Conservation (phyloP, 805 yeast genomes). For the Lachancea kluyveri region DNA sequence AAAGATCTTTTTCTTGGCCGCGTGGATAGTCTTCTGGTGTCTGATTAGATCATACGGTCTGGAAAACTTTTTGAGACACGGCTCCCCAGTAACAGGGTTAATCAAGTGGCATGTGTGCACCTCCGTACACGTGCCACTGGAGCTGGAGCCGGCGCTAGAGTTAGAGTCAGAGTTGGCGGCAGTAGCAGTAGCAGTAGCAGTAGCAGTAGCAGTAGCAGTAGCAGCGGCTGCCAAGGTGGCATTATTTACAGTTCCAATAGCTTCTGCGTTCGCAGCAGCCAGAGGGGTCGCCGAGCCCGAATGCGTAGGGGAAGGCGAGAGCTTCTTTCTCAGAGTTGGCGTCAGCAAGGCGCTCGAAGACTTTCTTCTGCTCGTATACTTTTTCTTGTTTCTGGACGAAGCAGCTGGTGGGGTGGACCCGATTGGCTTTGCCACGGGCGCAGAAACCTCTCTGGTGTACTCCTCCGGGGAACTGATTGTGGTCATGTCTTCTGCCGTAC, state of each 20-base stretch:
- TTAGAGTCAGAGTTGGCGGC: background rate
- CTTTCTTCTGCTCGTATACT: conserved; percentile 5
- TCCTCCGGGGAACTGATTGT: too few species aligned
- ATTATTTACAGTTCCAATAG: too few species aligned
- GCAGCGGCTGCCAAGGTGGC: conserved; percentile 2
- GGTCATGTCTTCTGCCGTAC: too few species aligned
- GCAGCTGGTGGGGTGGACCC: conserved; percentile 1
- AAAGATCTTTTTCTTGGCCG: conserved; percentile 76
- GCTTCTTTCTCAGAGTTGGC: too few species aligned
- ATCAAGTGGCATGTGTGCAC: conserved; percentile 19
- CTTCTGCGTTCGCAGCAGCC: too few species aligned
- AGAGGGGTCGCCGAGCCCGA: too few species aligned
- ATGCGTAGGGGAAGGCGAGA: too few species aligned
- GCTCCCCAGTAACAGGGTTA: conserved; percentile 24
- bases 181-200: background rate
- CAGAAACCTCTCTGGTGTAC: too few species aligned
- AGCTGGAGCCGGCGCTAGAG: background rate
- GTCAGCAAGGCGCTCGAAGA: conserved; percentile 6
- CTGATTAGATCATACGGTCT: conserved; percentile 92
- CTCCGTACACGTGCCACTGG: conserved; percentile 2
- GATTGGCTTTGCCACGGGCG: too few species aligned
- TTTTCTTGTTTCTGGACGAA: conserved; percentile 4
- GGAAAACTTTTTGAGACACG: conserved; percentile 52
- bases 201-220: conserved; percentile 2
- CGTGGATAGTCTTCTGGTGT: conserved; percentile 95